Percentiles rank a stretch among this genome's conserved stretches.
These are phyloP conservation scores for Paraconiothyrium brasiliense DNA, from an alignment of 2,329 filamentous ascomycete genomes.

Conservation along the genomic window DNA sequence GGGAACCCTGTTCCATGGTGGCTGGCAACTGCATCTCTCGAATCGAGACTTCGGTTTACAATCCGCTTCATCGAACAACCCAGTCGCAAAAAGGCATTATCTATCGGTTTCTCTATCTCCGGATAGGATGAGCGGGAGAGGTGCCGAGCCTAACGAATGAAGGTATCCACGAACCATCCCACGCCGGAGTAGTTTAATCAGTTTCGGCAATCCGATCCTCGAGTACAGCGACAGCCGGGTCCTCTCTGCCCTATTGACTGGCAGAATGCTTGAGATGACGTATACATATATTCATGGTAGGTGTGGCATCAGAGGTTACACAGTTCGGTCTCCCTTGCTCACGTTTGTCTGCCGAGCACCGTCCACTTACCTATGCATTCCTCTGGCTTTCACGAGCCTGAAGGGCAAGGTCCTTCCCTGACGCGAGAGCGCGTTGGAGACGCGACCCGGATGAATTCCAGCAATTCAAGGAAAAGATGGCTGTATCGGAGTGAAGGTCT, in stretches of 20 bases:
- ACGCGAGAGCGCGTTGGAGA: slow-evolving; percentile 35
- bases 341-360: slow-evolving; percentile 26
- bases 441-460: slow-evolving; percentile 40
- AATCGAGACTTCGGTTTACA: background rate
- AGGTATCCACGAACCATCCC: background rate
- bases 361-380: slow-evolving; percentile 36
- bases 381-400: slow-evolving; percentile 27
- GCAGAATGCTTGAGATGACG: slow-evolving; percentile 22
- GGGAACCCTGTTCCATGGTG: background rate
- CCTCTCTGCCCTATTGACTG: slow-evolving; percentile 40
- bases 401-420: slow-evolving; percentile 34
- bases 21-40: background rate
- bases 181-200: slow-evolving; percentile 39
- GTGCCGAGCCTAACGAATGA: background rate
- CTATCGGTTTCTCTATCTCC: background rate
- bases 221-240: slow-evolving; percentile 57
- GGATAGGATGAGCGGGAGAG: background rate
- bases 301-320: slow-evolving; percentile 32
- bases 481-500: slow-evolving; percentile 35
- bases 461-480: slow-evolving; percentile 40
- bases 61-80: background rate
- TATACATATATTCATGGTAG: slow-evolving; percentile 19
- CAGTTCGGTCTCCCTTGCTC: slow-evolving; percentile 43
- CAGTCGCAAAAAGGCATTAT: background rate
- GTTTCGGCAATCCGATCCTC: slow-evolving; percentile 60